Conservation (phyloP, 2,329 filamentous ascomycete species). For the Diaporthe australafricana region DNA sequence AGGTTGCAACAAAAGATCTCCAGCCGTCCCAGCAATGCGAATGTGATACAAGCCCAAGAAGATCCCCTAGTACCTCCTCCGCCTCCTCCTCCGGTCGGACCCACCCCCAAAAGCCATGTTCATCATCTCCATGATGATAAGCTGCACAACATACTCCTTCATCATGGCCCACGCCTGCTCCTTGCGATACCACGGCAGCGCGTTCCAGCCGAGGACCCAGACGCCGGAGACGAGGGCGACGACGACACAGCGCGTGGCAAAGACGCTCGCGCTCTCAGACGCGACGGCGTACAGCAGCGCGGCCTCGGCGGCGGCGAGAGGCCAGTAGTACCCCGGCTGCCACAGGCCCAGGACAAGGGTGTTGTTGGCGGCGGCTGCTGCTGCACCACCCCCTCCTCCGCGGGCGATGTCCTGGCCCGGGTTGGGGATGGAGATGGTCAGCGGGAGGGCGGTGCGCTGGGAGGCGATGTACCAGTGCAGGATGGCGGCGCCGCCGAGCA, state of each 20-base stretch:
- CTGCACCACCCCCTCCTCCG: neutral
- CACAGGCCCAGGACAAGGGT: conserved; percentile 33
- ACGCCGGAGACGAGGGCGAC: conserved; percentile 3
- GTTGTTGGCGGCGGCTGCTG: neutral
- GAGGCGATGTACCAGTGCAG: conserved; percentile 38
- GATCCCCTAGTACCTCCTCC: conserved; percentile 14
- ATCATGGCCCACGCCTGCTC: conserved; percentile 34
- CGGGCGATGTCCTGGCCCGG: conserved; percentile 16
- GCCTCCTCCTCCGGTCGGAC: conserved; percentile 26
- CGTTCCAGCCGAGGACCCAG: conserved; percentile 37
- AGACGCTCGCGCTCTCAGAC: neutral
- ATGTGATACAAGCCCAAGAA: neutral
- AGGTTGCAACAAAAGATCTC: no score
- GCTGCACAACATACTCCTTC: conserved; percentile 34
- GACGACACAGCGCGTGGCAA: conserved; percentile 8
- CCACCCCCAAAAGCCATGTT: conserved; percentile 33
- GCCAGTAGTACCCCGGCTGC: conserved; percentile 35
- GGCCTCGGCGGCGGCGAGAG: conserved; percentile 25
- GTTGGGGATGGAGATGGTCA: conserved; percentile 34
- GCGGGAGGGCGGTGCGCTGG: conserved; percentile 14
- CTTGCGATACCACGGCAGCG: conserved; percentile 35
- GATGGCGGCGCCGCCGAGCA: conserved; percentile 30
- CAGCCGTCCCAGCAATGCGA: neutral
- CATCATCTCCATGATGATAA: conserved; percentile 37
- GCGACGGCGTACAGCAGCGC: conserved; percentile 30